Evolutionary conservation across 169 alveolate species (phyloP), one percentile per base, ranked within the genome.

Genomic region (Eimeria zaria): DNA sequence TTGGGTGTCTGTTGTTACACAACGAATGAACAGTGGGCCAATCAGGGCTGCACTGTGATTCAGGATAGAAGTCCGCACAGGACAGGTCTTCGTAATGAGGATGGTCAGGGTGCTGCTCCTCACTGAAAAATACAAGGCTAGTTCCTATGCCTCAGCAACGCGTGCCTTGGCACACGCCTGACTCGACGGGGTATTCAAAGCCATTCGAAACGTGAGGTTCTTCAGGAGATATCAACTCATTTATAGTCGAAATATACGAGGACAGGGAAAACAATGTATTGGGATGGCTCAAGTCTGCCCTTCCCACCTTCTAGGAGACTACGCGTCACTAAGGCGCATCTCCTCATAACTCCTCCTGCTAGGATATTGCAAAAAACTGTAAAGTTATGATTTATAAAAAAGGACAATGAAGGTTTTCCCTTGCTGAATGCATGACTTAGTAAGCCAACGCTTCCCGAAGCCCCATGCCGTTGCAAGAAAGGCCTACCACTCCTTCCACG

Each of bases 251-350:
- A 73, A 41, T 41, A 73, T n/a, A 39, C 51, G 55, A 39, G 83
- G 83, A 39, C 33, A 73, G 16, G 33, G 83, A 39, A 73, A 39
- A 14, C 39, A 39, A 41, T 39, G 83, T 73, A 39, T 4, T 73
- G 41, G 83, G 83, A 30, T 39, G 83, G 80, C 80, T 16, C 80
- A 30, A 69, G 80, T 36, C 80, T 48, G 80, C n/a, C 80, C 27
- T 33, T 69, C 48, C 80, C 80, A 36, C 48, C 80, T 20, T 46
- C 1, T 6, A 20, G 53, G 83, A 18, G 55, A 73, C 83, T 73
- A 39, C 55, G 83, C 83, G 83, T 73, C 83, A 41, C 83, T 73
- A 33, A 33, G 83, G 83, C 83, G 33, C 83, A 73, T 73, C 83
- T 73, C 83, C 55, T 36, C 83, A 39, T 20, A 39, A 73, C 83